Evolutionary conservation across 83 land plant species (phyloP), one percentile per base, ranked within the genome.

Genomic region (Isoetes engelmannii): DNA sequence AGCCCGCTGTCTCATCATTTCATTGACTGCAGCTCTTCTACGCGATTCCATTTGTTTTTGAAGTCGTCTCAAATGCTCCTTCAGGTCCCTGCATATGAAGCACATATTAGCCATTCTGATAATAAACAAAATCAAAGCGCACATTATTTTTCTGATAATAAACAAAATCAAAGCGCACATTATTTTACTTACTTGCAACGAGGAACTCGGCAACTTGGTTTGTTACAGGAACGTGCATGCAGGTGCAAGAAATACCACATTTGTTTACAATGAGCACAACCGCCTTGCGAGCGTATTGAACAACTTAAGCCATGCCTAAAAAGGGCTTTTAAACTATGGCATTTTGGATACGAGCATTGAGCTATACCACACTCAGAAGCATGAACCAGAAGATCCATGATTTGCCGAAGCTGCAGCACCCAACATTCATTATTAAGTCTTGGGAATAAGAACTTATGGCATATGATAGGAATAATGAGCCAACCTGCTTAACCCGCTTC

Each of bases 1-100:
- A 56, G 87, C 87, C 50, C 98, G 79, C 77, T 92, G 96, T 63
- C 96, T 83, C 92, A 93, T 85, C 96, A 93, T 90, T 68, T 93
- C 98, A 82, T 77, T 93, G 44, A 93, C 92, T 45, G 98, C 98
- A 50, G 87, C 92, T 69, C 98, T 82, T 19, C 98, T 80, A 43
- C 98, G 74, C 4, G 92, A 87, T 51, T 93, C 98, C 72, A 78
- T 73, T 67, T 93, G 98, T 70, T 93, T 92, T 59, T 93, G 89
- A 21, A 80, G 74, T 74, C 96, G 80, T 65, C 88, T 77, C 69
- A 84, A 66, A 66, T 90, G 96, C 56, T 87, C 96, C 68, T 81
- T 93, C 73, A 90, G 75, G 75, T 93, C 92, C 75, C 98, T 90
- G 37, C 37, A 28, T 28, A 0, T 0, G 37, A 28, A 28, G 37